Percentiles rank a stretch among this genome's conserved stretches.
These are phyloP conservation scores for Scheffersomyces illinoinensis DNA, from an alignment of 1,139 yeast species.

Conservation along the genomic window DNA sequence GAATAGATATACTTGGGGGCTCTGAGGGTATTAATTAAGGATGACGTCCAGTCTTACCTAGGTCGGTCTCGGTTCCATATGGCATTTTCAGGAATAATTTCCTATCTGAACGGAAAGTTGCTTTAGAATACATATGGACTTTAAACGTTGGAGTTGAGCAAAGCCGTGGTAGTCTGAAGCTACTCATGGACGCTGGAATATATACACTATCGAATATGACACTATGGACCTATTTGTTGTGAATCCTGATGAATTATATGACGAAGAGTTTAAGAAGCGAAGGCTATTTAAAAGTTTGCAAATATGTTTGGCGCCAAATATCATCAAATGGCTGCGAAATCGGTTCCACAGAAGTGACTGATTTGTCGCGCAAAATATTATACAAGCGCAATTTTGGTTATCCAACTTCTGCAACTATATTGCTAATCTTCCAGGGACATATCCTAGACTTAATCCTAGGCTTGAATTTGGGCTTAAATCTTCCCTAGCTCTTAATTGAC, in stretches of 20 bases:
- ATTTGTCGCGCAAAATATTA: not conserved
- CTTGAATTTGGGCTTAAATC: too few species aligned
- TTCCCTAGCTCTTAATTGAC: not conserved
- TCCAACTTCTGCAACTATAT: not conserved
- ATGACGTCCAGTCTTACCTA: not conserved
- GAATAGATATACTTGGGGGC: not conserved
- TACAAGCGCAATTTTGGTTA: not conserved
- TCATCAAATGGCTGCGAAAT: not conserved
- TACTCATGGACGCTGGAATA: not conserved
- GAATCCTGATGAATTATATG: not conserved
- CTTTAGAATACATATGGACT: not conserved
- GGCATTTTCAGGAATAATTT: not conserved
- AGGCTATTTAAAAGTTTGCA: not conserved
- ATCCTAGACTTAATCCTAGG: not conserved
- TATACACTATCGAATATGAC: not conserved
- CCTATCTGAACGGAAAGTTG: not conserved
- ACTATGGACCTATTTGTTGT: not conserved
- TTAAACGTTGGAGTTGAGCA: not conserved
- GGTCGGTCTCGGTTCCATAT: not conserved
- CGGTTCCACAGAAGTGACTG: not conserved
- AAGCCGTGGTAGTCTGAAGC: not conserved
- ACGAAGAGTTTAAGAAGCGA: too few species aligned
- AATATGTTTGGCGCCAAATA: not conserved
- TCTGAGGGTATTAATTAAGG: not conserved
- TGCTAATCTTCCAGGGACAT: not conserved